A percentile compares a stretch with the other conserved stretches of the same genome.
Evolutionary conservation across 2,329 filamentous ascomycete genomes (phyloP).

Genomic region (Grosmannia huntii): DNA sequence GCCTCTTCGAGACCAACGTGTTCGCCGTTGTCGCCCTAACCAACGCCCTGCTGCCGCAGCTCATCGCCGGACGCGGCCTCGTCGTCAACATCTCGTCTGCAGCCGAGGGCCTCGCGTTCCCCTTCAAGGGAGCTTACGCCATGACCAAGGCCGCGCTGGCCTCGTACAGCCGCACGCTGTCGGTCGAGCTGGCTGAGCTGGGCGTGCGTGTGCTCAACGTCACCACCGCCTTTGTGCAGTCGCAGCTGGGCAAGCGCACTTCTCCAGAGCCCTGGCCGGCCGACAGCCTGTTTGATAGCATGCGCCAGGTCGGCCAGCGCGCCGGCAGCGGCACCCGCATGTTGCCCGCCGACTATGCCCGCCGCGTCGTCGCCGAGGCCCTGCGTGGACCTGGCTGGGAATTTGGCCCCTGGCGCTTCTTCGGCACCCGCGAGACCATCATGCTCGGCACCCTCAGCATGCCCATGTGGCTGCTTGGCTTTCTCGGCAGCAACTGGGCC

Average conservation of each 20-base stretch:
- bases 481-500: constrained; percentile 10
- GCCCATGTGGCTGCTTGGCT: constrained; percentile 11
- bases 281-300: constrained; percentile 31
- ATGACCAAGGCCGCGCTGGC: constrained; percentile 41
- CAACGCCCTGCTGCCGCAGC: constrained; percentile 32
- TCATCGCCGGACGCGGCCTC: constrained; percentile 35
- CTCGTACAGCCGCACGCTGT: constrained; percentile 38
- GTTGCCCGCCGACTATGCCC: constrained; percentile 16
- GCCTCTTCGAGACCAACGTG: constrained; percentile 43
- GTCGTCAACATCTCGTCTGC: constrained; percentile 43
- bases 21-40: constrained; percentile 42
- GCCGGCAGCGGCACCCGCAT: constrained; percentile 14
- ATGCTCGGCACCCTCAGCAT: constrained; percentile 8
- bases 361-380: constrained; percentile 6
- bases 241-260: constrained; percentile 33
- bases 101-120: constrained; percentile 35
- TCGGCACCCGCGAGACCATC: constrained; percentile 11
- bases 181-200: constrained; percentile 38
- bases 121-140: constrained; percentile 38
- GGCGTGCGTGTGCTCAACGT: constrained; percentile 42
- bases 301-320: constrained; percentile 17
- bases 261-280: constrained; percentile 28
- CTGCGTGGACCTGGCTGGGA: constrained; percentile 10
- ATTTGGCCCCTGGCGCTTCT: constrained; percentile 7
- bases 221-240: constrained; percentile 31